These are phyloP conservation scores for Nitzschia inconspicua DNA, from an alignment of 108 stramenopile species.

Conservation along the genomic window DNA sequence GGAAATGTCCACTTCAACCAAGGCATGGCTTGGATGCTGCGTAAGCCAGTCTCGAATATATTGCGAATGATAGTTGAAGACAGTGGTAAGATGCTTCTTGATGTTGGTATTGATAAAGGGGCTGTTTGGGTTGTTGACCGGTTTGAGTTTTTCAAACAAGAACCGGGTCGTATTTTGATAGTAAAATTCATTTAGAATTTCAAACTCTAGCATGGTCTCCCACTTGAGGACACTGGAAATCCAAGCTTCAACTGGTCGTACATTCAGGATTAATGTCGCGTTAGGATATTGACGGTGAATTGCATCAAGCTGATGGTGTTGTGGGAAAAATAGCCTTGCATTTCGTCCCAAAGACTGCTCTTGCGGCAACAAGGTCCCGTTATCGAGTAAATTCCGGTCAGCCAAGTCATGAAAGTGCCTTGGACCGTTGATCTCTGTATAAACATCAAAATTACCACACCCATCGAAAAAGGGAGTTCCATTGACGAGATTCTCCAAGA, in stretches of 20 bases:
- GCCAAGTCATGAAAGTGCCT: background rate
- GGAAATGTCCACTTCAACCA: slow-evolving; percentile 25
- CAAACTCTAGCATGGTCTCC: slow-evolving; percentile 2
- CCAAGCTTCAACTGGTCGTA: slow-evolving; percentile 31
- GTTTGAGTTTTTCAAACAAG: background rate
- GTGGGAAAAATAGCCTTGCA: slow-evolving; percentile 24
- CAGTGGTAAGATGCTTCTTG: background rate
- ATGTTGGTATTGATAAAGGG: background rate
- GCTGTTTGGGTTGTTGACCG: background rate
- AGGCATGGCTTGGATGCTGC: slow-evolving; percentile 11
- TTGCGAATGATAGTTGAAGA: slow-evolving; percentile 11
- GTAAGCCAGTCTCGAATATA: slow-evolving; percentile 6
- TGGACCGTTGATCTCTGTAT: slow-evolving; percentile 34
- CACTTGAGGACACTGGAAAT: slow-evolving; percentile 13
- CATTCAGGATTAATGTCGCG: slow-evolving; percentile 39
- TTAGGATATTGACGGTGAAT: slow-evolving; percentile 31
- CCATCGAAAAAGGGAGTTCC: slow-evolving; percentile 13
- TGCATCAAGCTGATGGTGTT: slow-evolving; percentile 26
- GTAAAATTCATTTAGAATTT: slow-evolving; percentile 6
- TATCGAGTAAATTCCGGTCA: background rate
- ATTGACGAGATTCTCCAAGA: background rate
- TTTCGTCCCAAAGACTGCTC: background rate
- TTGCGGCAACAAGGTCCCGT: background rate
- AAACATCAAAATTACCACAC: slow-evolving; percentile 35
- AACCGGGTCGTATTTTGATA: slow-evolving; percentile 1